phyloP scores from a whole-genome alignment of 768 basidiomycete species.

The Naganishia friedmannii region DNA sequence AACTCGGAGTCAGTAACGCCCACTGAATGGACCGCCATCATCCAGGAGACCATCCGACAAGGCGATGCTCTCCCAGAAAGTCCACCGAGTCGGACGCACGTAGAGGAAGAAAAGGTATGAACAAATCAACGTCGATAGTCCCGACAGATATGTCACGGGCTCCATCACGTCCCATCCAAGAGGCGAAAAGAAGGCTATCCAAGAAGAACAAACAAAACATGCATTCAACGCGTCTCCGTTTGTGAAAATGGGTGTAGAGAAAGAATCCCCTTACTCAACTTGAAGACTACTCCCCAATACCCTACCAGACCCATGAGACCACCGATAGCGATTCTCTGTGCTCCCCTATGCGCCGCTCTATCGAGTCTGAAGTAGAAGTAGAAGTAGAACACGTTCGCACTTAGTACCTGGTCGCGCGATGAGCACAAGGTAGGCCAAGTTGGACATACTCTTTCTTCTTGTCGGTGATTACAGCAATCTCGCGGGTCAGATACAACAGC shows the following conservation, averaged over 20 bases:
- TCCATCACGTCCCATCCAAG: slow-evolving; percentile 66
- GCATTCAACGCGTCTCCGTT: slow-evolving; percentile 31
- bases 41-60: too few relatives aligned
- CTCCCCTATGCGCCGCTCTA: slow-evolving; percentile 60
- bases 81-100: slow-evolving; percentile 11
- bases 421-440: background rate
- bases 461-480: slow-evolving; percentile 58
- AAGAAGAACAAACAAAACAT: background rate
- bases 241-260: too few relatives aligned
- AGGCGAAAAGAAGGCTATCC: slow-evolving; percentile 42
- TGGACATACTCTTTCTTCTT: slow-evolving; percentile 58
- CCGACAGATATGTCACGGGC: slow-evolving; percentile 67
- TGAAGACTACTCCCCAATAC: slow-evolving; percentile 66
- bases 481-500: slow-evolving; percentile 55
- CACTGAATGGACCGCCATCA: too few relatives aligned
- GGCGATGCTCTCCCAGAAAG: too few relatives aligned
- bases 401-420: too few relatives aligned
- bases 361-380: slow-evolving; percentile 52
- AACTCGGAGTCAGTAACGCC: too few relatives aligned
- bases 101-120: slow-evolving; percentile 57
- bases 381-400: too few relatives aligned
- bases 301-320: slow-evolving; percentile 63
- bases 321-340: slow-evolving; percentile 60
- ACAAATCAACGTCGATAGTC: slow-evolving; percentile 62
- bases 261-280: slow-evolving; percentile 58